Conservation (phyloP, 1,139 yeast species). For the Williopsis jadinii region DNA sequence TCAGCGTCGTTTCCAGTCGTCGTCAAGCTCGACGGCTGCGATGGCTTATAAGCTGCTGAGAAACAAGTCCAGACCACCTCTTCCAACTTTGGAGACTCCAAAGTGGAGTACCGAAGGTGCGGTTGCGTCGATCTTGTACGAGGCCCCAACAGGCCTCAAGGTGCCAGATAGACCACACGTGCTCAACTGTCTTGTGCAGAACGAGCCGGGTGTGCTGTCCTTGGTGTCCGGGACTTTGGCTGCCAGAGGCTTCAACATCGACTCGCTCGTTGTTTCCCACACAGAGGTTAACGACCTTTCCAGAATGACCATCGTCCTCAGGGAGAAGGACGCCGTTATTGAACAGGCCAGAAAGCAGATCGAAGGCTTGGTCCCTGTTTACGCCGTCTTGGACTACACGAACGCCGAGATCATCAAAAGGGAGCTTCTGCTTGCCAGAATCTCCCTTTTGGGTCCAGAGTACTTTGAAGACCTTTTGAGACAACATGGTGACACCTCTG, state of each 20-base stretch:
- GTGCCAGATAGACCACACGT: constrained; percentile 76
- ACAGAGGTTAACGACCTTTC: constrained; percentile 94
- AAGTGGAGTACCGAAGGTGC: constrained; percentile 95
- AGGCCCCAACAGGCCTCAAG: constrained; percentile 73
- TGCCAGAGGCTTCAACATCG: constrained; percentile 96
- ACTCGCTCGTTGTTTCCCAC: constrained; percentile 91
- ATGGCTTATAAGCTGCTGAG: constrained; percentile 86
- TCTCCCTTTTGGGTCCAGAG: constrained; percentile 91
- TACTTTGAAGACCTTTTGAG: constrained; percentile 92
- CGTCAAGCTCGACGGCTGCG: constrained; percentile 75
- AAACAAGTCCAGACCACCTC: constrained; percentile 80
- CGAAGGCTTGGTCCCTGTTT: constrained; percentile 95
- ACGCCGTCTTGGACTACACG: constrained; percentile 93
- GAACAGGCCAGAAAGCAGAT: constrained; percentile 99
- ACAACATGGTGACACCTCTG: constrained; percentile 45
- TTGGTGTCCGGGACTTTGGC: constrained; percentile 93
- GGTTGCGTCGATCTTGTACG: constrained; percentile 88
- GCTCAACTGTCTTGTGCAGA: constrained; percentile 92
- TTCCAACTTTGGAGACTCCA: constrained; percentile 94
- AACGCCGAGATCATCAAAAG: constrained; percentile 85
- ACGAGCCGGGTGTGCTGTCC: constrained; percentile 96
- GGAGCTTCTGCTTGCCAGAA: constrained; percentile 85
- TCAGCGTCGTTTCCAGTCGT: constrained; percentile 1
- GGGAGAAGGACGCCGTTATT: constrained; percentile 92
- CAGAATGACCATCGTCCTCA: constrained; percentile 92